These are phyloP conservation scores for Spizellomyces punctatus DNA, from an alignment of 192 early-diverging fungal genomes.

Conservation along the genomic window DNA sequence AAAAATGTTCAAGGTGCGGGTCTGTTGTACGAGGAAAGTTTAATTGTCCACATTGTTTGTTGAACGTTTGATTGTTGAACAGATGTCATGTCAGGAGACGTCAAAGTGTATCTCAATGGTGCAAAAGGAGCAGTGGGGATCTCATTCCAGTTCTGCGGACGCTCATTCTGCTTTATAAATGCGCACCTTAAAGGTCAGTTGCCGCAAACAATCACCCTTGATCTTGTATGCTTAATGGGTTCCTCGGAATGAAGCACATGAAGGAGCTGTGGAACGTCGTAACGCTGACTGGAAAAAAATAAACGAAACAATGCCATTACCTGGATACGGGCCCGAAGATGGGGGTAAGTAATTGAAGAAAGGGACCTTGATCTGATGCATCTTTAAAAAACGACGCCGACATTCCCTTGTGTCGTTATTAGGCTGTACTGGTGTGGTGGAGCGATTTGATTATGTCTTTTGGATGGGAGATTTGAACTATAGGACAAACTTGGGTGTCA, in stretches of 20 bases:
- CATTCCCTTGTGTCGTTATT: too few relatives aligned
- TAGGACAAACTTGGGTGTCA: conserved; percentile 67
- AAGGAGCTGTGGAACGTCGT: conserved; percentile 20
- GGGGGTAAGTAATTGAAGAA: not conserved
- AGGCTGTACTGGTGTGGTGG: conserved; percentile 5
- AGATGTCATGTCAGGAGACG: conserved; percentile 10
- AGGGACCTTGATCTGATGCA: too few relatives aligned
- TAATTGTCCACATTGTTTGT: not conserved
- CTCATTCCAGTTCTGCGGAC: not conserved
- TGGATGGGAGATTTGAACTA: conserved; percentile 98
- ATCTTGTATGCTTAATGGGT: not conserved
- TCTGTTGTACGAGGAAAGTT: not conserved
- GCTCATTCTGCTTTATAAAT: conserved; percentile 19
- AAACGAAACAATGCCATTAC: conserved; percentile 15
- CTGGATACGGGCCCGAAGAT: not conserved
- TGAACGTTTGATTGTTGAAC: too few relatives aligned
- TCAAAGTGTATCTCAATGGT: conserved; percentile 13
- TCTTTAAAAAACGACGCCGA: too few relatives aligned
- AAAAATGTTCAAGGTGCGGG: conserved; percentile 17
- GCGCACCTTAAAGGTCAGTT: conserved; percentile 10
- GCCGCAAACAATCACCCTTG: not conserved
- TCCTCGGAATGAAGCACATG: conserved; percentile 13
- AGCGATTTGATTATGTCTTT: conserved; percentile 59
- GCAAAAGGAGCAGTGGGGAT: conserved; percentile 19
- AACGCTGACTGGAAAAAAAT: conserved; percentile 29